Conservation (phyloP, 192 early-diverging fungal genomes). For the Coemansia sp. region DNA sequence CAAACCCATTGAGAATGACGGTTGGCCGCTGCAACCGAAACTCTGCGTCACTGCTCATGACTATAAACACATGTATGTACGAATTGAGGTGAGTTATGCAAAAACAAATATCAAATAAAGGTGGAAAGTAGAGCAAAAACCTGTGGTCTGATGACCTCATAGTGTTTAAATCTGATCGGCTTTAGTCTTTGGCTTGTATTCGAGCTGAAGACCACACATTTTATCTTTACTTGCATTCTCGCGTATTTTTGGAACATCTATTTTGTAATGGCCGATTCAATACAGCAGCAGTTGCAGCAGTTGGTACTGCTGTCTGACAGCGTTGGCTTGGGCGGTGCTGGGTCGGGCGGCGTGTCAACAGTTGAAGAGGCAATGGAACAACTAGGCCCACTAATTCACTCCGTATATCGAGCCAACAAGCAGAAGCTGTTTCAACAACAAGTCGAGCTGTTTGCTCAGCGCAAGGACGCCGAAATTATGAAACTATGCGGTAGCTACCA, state of each 20-base stretch:
- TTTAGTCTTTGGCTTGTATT: neutral
- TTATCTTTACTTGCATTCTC: neutral
- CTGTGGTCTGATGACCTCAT: neutral
- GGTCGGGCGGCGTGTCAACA: constrained; percentile 27
- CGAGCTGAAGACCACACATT: neutral
- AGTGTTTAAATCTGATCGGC: neutral
- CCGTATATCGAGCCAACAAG: constrained; percentile 80
- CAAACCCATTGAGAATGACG: constrained; percentile 68
- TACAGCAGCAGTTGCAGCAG: constrained; percentile 55
- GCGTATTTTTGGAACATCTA: constrained; percentile 5
- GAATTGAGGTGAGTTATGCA: neutral
- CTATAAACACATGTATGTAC: neutral
- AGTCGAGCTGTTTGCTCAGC: constrained; percentile 74
- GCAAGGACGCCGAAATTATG: constrained; percentile 96
- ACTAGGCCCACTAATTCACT: constrained; percentile 84
- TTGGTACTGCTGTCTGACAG: constrained; percentile 52
- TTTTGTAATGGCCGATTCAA: constrained; percentile 48
- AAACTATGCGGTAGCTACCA: constrained; percentile 95
- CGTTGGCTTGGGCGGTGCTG: constrained; percentile 28
- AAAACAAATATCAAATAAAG: neutral
- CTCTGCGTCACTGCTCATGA: constrained; percentile 22
- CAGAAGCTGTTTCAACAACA: constrained; percentile 88
- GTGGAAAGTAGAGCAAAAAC: neutral
- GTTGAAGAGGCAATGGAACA: constrained; percentile 75
- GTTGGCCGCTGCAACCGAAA: constrained; percentile 28